Evolutionary conservation across 2,329 filamentous ascomycete species (phyloP), one percentile per base, ranked within the genome.

Genomic region (Huntiella moniliformis): DNA sequence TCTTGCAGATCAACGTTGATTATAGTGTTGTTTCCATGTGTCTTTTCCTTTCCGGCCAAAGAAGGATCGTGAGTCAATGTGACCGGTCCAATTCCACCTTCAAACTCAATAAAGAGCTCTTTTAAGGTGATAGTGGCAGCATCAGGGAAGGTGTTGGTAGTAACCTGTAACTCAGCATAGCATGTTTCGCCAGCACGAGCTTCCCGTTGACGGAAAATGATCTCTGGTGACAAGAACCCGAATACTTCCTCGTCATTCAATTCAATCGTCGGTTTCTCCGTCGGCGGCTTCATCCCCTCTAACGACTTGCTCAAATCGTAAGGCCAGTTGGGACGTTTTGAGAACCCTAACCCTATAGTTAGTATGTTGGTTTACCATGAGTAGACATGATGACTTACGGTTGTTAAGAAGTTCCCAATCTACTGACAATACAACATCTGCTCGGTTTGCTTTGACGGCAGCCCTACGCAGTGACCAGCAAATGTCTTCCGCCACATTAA

Each of bases 341-440:
- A 62, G 54, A 77, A 79, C 43, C 61, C 74, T 75, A 46, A 35
- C 39, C 11, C 10, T 32, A 42, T 17, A 2, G 28, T 49, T 46
- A 49, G 47, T 22, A 11, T n/a, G 7, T 11, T 5, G 7, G 11
- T 12, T 3, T 3, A 5, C 6, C 22, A 39, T 34, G 17, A 39
- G 12, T 4, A 35, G 16, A 36, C n/a, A 18, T 18, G 16, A 3
- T 3, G 5, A 63, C 71, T 57, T 60, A 77, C 74, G 65, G 38
- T 59, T 67, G 48, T 73, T 66, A 56, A 79, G 63, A 38, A 81
- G 61, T 54, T 80, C 77, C 72, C 77, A 79, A 54, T 79, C 74
- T 43, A 77, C 69, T 22, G 73, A 66, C 33, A 80, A 59, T 6
- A 79, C 64, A 28, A 77, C 60, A 44, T 72, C 68, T 6, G 66